Evolutionary conservation across 2,329 filamentous ascomycete genomes (phyloP).

Genomic region (Aspergillus arachidicola): DNA sequence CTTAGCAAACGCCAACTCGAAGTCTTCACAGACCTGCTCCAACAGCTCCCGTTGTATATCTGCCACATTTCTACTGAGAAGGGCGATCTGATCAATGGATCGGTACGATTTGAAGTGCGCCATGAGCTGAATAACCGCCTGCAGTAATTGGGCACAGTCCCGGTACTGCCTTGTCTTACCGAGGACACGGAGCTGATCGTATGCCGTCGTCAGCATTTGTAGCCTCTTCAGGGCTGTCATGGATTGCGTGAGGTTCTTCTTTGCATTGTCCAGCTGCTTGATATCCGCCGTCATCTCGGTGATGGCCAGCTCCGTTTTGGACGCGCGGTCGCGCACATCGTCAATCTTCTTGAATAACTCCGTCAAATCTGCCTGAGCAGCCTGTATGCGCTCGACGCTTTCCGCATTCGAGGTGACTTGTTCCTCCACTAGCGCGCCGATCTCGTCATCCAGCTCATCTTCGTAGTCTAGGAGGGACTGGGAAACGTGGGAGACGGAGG

Average conservation of each 20-base stretch:
- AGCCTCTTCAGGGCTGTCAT: conserved; percentile 97
- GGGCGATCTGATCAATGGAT: conserved; percentile 96
- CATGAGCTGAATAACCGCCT: conserved; percentile 97
- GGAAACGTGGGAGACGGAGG: conserved; percentile 75
- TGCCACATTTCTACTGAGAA: conserved; percentile 85
- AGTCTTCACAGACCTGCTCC: conserved; percentile 99
- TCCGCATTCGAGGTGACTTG: conserved; percentile 86
- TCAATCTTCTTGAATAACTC: conserved; percentile 94
- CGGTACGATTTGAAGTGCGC: conserved; percentile 97
- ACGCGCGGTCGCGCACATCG: conserved; percentile 81
- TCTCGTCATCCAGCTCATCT: conserved; percentile 78
- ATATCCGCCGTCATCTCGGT: conserved; percentile 99
- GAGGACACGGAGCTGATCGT: conserved; percentile 86
- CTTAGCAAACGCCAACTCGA: conserved; percentile 92
- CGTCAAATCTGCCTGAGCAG: conserved; percentile 84
- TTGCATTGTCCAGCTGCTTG: conserved; percentile 93
- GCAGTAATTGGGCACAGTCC: conserved; percentile 89
- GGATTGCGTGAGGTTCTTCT: conserved; percentile 91
- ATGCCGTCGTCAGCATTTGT: conserved; percentile 99
- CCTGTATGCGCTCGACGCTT: conserved; percentile 87
- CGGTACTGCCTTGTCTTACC: conserved; percentile 87
- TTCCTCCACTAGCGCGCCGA: conserved; percentile 69
- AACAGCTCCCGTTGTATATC: conserved; percentile 90
- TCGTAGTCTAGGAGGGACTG: conserved; percentile 72
- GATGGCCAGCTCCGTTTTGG: conserved; percentile 92